Conservation (phyloP, 73 alveolate species). For the Blepharisma stoltei region DNA sequence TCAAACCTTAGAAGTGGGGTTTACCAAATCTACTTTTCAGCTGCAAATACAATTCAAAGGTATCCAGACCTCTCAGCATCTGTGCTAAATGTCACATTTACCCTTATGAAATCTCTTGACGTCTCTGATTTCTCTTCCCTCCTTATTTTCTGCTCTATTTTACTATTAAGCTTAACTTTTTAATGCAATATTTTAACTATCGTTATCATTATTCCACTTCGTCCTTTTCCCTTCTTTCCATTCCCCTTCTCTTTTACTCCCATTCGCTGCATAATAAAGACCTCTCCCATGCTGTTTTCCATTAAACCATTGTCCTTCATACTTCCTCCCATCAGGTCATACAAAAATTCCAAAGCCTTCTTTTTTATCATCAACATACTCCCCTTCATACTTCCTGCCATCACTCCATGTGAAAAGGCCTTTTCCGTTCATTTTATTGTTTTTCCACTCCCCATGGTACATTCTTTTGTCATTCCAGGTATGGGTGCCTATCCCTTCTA, state of each 20-base stretch:
- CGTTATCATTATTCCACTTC: not conserved
- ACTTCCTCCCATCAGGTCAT: constrained; percentile 22
- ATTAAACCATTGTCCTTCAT: constrained; percentile 43
- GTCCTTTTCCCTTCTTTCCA: constrained; percentile 53
- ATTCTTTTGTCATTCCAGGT: constrained; percentile 55
- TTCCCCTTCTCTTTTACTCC: constrained; percentile 43
- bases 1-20: no score
- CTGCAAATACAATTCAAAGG: no score
- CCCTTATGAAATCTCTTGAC: no score
- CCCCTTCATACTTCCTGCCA: constrained; percentile 62
- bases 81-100: no score
- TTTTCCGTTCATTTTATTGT: constrained; percentile 66
- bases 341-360: not conserved
- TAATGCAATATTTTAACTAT: no score
- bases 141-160: no score
- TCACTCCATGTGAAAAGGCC: constrained; percentile 63
- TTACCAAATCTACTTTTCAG: no score
- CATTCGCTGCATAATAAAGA: constrained; percentile 33
- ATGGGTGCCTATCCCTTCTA: constrained; percentile 66
- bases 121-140: no score
- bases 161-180: no score
- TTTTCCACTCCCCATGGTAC: constrained; percentile 63
- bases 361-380: constrained; percentile 21
- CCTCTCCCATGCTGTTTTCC: constrained; percentile 54
- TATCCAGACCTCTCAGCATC: no score